Evolutionary conservation across 169 alveolate species (phyloP).

Genomic region (Eimeria maxima): DNA sequence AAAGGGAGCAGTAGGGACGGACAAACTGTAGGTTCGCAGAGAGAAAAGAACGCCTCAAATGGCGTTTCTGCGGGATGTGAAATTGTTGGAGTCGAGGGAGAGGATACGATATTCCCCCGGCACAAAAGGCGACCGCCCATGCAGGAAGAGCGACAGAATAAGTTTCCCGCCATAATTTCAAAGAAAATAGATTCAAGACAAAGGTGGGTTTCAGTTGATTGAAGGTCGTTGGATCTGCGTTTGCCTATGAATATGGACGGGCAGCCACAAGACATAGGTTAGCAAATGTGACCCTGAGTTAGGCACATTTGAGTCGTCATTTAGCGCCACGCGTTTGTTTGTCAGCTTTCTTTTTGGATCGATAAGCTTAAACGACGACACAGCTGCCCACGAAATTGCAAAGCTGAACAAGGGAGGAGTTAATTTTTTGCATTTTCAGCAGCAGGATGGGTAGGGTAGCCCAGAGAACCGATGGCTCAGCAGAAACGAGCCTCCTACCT

Average conservation of each 20-base stretch:
- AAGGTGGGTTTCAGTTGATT: not conserved
- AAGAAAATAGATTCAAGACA: not conserved
- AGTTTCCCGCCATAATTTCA: not conserved
- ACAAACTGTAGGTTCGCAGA: not conserved
- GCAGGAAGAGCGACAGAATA: not conserved
- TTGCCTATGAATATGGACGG: no score
- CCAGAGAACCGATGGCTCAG: not conserved
- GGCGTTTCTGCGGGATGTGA: not conserved
- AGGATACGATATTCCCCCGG: not conserved
- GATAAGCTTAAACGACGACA: not conserved
- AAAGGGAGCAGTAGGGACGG: slow-evolving; percentile 7
- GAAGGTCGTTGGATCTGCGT: not conserved
- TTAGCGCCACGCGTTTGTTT: not conserved
- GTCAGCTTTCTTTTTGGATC: not conserved
- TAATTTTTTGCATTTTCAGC: not conserved
- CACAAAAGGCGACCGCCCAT: not conserved
- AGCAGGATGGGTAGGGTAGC: not conserved
- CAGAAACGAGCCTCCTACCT: not conserved
- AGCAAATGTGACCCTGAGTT: not conserved
- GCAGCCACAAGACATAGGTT: not conserved
- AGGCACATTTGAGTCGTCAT: not conserved
- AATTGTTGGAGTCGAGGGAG: not conserved
- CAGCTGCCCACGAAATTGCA: not conserved
- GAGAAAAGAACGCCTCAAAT: not conserved
- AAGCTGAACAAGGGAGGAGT: not conserved